Evolutionary conservation across 2,329 filamentous ascomycete genomes (phyloP).

Genomic region (Ilyonectria destructans): DNA sequence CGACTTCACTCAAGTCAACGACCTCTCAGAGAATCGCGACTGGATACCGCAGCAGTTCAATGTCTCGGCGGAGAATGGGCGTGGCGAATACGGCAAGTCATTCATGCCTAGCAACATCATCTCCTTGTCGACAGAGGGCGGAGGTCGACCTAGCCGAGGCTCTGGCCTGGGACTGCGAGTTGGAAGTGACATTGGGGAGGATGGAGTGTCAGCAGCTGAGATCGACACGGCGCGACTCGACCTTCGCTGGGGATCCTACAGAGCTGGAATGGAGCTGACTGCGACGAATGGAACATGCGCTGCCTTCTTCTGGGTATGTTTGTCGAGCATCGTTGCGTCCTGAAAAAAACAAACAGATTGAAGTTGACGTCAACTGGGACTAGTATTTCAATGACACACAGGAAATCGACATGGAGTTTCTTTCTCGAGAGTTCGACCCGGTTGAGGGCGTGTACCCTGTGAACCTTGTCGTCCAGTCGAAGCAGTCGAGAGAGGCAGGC

Average conservation of each 20-base stretch:
- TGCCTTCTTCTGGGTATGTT: conserved; percentile 83
- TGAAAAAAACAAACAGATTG: background rate
- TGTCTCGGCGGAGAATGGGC: conserved; percentile 69
- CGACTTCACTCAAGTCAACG: conserved; percentile 75
- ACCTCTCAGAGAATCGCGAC: conserved; percentile 67
- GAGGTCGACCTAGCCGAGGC: conserved; percentile 63
- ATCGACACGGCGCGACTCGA: conserved; percentile 74
- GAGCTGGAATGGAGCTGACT: conserved; percentile 77
- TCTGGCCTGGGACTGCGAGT: conserved; percentile 74
- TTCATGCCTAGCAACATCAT: conserved; percentile 73
- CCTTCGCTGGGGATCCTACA: conserved; percentile 79
- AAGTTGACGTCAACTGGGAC: conserved; percentile 9
- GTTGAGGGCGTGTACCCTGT: conserved; percentile 70
- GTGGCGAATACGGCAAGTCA: conserved; percentile 78
- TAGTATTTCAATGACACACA: conserved; percentile 85
- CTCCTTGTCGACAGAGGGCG: conserved; percentile 57
- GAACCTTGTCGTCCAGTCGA: conserved; percentile 84
- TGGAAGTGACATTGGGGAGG: conserved; percentile 60
- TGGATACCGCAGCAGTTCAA: conserved; percentile 81
- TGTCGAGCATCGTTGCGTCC: background rate
- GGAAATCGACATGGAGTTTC: conserved; percentile 87
- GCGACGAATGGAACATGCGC: conserved; percentile 78
- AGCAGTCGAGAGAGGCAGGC: conserved; percentile 70
- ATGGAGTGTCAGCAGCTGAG: conserved; percentile 75
- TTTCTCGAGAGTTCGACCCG: conserved; percentile 75